These are phyloP conservation scores for Oldenlandia corymbosa DNA, from an alignment of 257 asterid species.

Conservation along the genomic window DNA sequence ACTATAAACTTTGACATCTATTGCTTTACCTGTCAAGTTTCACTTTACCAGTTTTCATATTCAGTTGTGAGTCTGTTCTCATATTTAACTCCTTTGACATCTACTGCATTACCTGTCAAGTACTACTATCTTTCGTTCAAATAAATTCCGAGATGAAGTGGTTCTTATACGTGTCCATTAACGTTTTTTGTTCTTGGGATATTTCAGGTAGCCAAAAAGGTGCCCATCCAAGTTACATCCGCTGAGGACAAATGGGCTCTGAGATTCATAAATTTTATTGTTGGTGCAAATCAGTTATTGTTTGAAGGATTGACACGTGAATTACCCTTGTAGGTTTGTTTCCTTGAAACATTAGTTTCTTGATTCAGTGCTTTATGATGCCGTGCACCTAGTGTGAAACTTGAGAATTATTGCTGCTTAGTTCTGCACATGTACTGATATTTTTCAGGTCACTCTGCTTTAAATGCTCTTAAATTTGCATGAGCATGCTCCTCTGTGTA, in stretches of 20 bases:
- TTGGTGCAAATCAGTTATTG: conserved; percentile 67
- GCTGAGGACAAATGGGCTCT: conserved; percentile 79
- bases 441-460: not conserved
- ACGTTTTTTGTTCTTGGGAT: not conserved
- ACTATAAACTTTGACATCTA: not conserved
- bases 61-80: too few species aligned
- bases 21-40: not conserved
- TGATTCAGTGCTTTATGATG: not conserved
- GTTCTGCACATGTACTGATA: not conserved
- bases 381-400: not conserved
- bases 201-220: conserved; percentile 72
- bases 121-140: not conserved
- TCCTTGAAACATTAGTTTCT: not conserved
- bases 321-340: conserved; percentile 70
- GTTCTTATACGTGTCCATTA: not conserved
- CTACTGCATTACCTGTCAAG: too few species aligned
- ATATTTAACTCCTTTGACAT: not conserved
- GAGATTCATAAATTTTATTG: conserved; percentile 62
- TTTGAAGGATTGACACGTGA: conserved; percentile 89
- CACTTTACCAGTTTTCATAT: not conserved
- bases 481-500: not conserved
- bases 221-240: conserved; percentile 42
- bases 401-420: not conserved
- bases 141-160: not conserved
- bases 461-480: not conserved